These are phyloP conservation scores for Globisporangium cederbergense DNA, from an alignment of 352 stramenopile species.

Conservation along the genomic window DNA sequence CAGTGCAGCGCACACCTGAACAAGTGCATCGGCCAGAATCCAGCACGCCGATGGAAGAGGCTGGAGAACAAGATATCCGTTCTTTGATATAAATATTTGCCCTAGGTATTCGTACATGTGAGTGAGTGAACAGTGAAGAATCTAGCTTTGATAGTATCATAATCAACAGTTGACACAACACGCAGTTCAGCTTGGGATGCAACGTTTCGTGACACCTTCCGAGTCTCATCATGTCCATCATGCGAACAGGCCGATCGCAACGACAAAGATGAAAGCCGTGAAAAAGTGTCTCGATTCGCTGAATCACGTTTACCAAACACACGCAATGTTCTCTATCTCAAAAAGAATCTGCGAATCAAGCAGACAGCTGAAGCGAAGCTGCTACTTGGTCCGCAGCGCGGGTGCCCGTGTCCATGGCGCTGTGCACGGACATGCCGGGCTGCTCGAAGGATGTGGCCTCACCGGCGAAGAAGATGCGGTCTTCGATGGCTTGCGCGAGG, in stretches of 20 bases:
- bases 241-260: not conserved
- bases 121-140: slow-evolving; percentile 9
- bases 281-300: not conserved
- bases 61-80: slow-evolving; percentile 4
- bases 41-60: not conserved
- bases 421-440: slow-evolving; percentile 80
- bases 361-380: slow-evolving; percentile 27
- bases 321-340: slow-evolving; percentile 3
- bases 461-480: slow-evolving; percentile 76
- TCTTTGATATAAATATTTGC: slow-evolving; percentile 12
- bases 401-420: slow-evolving; percentile 73
- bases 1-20: not conserved
- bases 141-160: slow-evolving; percentile 11
- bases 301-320: not conserved
- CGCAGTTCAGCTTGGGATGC: not conserved
- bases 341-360: not conserved
- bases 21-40: not conserved
- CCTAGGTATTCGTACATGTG: slow-evolving; percentile 10
- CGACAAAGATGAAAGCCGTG: not conserved
- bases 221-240: too few species aligned
- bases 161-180: not conserved
- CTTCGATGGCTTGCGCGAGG: slow-evolving; percentile 54
- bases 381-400: slow-evolving; percentile 58
- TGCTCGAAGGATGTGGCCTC: slow-evolving; percentile 81
- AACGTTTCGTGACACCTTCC: not conserved